Evolutionary conservation across 257 asterid species (phyloP).

Genomic region (Anisodus acutangulus): DNA sequence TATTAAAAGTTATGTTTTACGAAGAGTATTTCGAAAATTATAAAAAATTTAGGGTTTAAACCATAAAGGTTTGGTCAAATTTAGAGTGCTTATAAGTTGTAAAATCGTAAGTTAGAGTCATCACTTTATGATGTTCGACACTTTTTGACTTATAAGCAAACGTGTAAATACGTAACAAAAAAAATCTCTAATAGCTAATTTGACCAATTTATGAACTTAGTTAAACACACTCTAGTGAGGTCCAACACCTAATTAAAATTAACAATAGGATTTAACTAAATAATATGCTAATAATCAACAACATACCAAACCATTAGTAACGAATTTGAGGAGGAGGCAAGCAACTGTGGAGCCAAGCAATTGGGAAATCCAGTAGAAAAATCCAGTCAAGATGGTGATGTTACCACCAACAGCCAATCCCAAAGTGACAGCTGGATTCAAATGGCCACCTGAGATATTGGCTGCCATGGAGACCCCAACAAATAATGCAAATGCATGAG

Average conservation of each 20-base stretch:
- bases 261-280: background rate
- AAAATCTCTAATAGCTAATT: no score
- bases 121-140: background rate
- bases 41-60: background rate
- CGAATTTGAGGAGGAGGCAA: slow-evolving; percentile 61
- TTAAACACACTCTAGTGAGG: no score
- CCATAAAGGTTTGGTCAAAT: no score
- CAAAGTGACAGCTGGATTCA: slow-evolving; percentile 81
- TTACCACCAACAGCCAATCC: slow-evolving; percentile 81
- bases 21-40: no score
- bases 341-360: slow-evolving; percentile 70
- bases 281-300: background rate
- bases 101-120: no score
- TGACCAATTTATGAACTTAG: no score
- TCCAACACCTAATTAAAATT: background rate
- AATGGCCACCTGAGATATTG: slow-evolving; percentile 78
- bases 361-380: slow-evolving; percentile 79
- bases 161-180: no score
- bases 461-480: slow-evolving; percentile 81
- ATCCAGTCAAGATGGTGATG: slow-evolving; percentile 68
- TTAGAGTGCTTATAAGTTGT: background rate
- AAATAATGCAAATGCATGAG: slow-evolving; percentile 75
- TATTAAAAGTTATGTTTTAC: no score
- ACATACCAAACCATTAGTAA: slow-evolving; percentile 65
- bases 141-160: no score